Evolutionary conservation across 768 basidiomycete species (phyloP).

Genomic region (Suillus plorans): DNA sequence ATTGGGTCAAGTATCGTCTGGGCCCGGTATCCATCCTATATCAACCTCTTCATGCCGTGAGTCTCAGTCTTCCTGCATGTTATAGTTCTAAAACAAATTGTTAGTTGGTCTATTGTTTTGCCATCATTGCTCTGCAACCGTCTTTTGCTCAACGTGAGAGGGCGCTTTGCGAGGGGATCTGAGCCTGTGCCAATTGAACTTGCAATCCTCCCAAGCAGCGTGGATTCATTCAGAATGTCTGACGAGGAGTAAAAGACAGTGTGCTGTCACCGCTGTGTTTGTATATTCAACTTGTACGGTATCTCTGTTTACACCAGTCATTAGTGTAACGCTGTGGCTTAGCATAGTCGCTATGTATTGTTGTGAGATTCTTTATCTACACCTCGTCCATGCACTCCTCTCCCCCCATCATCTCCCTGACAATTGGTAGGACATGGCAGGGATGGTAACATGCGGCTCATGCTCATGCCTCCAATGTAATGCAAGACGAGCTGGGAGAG

Average conservation of each 20-base stretch:
- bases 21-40: slow-evolving; percentile 16
- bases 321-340: neutral
- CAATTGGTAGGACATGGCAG: too few species aligned
- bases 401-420: too few species aligned
- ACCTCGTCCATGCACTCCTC: too few species aligned
- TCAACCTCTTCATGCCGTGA: slow-evolving; percentile 24
- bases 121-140: slow-evolving; percentile 25
- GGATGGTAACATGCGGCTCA: too few species aligned
- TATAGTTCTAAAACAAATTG: neutral
- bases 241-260: neutral
- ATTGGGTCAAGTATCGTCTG: slow-evolving; percentile 18
- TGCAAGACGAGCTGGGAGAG: too few species aligned
- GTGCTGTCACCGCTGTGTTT: neutral
- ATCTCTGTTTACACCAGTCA: neutral
- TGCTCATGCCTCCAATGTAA: too few species aligned
- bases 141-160: slow-evolving; percentile 24
- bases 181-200: neutral
- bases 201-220: neutral
- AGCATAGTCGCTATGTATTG: neutral
- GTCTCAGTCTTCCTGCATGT: slow-evolving; percentile 1
- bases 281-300: neutral
- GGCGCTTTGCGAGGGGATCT: slow-evolving; percentile 1
- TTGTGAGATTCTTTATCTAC: neutral
- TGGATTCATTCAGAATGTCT: neutral
- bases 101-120: slow-evolving; percentile 25